Conservation (phyloP, 768 basidiomycete species). For the Neoboletus brunneissimus region DNA sequence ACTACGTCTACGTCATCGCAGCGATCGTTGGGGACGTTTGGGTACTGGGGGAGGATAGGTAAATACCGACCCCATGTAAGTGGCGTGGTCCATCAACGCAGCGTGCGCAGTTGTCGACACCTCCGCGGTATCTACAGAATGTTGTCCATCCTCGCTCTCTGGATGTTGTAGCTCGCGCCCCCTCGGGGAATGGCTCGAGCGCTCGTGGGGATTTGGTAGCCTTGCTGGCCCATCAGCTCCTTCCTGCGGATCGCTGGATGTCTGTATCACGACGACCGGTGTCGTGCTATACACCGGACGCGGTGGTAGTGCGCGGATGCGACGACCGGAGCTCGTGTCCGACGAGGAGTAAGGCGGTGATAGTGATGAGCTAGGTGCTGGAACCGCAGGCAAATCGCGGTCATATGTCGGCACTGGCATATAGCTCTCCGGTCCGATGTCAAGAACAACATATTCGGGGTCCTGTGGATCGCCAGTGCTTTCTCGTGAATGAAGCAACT, state of each 20-base stretch:
- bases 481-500: slow-evolving; percentile 23
- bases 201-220: slow-evolving; percentile 7
- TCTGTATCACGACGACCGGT: background rate
- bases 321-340: slow-evolving; percentile 15
- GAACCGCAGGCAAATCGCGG: slow-evolving; percentile 9
- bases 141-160: slow-evolving; percentile 17
- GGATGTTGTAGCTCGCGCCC: background rate
- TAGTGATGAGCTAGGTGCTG: background rate
- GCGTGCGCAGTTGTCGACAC: slow-evolving; percentile 28
- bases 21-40: background rate
- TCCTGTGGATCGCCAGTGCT: slow-evolving; percentile 10
- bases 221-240: background rate
- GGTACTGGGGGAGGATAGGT: slow-evolving; percentile 6
- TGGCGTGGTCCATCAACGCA: slow-evolving; percentile 31
- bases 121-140: slow-evolving; percentile 18
- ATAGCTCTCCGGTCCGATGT: slow-evolving; percentile 20
- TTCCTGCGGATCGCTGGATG: background rate
- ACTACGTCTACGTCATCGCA: slow-evolving; percentile 8
- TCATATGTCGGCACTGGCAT: slow-evolving; percentile 18
- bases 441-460: slow-evolving; percentile 20
- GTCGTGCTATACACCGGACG: slow-evolving; percentile 15
- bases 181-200: background rate
- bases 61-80: slow-evolving; percentile 23
- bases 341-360: slow-evolving; percentile 8
- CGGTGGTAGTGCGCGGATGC: slow-evolving; percentile 31